phyloP scores from a whole-genome alignment of 371 early-diverging fungal genomes.

The Coemansia sp. region DNA sequence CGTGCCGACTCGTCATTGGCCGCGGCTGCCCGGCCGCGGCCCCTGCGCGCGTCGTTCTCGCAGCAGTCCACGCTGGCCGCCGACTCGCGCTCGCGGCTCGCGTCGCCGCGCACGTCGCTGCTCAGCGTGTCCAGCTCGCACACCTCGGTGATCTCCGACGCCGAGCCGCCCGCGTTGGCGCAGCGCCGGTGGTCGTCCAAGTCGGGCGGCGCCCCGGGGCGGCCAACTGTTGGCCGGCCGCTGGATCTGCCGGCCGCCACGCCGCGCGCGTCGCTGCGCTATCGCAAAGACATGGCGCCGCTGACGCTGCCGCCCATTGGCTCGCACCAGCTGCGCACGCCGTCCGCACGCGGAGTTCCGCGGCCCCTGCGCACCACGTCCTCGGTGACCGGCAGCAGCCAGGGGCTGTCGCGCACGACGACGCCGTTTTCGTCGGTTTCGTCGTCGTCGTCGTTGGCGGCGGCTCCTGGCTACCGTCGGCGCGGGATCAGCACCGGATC shows the following conservation, averaged over 20 bases:
- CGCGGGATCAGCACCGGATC: conserved; percentile 12
- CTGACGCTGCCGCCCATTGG: conserved; percentile 4
- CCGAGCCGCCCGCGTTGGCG: not conserved
- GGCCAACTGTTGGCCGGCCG: not conserved
- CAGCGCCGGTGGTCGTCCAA: not conserved
- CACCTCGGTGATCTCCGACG: not conserved
- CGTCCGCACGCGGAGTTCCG: not conserved
- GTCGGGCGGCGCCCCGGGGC: too few relatives aligned
- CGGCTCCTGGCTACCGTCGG: not conserved
- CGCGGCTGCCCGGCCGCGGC: conserved; percentile 4
- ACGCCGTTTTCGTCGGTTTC: not conserved
- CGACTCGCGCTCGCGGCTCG: conserved; percentile 3
- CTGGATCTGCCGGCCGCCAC: not conserved
- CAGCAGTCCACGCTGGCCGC: conserved; percentile 7
- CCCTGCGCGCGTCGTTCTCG: conserved; percentile 29
- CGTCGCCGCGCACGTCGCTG: conserved; percentile 5
- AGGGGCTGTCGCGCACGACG: too few relatives aligned
- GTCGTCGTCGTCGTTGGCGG: not conserved
- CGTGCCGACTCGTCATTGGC: not conserved
- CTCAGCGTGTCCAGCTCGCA: conserved; percentile 10
- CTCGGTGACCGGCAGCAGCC: conserved; percentile 1
- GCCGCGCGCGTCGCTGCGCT: conserved; percentile 7
- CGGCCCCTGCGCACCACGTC: not conserved
- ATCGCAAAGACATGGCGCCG: conserved; percentile 9
- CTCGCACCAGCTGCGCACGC: not conserved